These are phyloP conservation scores for Litchi chinensis DNA, from an alignment of 345 rosid genomes.

Conservation along the genomic window DNA sequence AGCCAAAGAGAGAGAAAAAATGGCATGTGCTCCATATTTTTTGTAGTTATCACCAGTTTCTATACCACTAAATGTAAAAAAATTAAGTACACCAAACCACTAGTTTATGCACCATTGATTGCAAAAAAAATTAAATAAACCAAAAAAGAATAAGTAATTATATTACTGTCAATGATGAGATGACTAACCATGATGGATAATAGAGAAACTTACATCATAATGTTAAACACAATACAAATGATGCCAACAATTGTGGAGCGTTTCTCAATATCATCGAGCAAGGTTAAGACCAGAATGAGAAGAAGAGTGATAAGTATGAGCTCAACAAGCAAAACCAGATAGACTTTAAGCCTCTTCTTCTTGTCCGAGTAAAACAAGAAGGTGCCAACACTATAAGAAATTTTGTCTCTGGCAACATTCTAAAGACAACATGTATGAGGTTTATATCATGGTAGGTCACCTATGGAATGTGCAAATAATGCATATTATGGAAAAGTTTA, in stretches of 20 bases:
- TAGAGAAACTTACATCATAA: conserved; percentile 87
- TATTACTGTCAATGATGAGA: no score
- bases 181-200: conserved; percentile 69
- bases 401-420: no score
- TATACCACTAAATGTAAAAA: conserved; percentile 22
- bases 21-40: conserved; percentile 92
- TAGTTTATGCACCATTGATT: no score
- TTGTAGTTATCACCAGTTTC: conserved; percentile 78
- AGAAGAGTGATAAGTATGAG: conserved; percentile 36
- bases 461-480: no score
- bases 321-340: conserved; percentile 35
- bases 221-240: conserved; percentile 55
- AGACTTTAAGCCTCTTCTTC: conserved; percentile 44
- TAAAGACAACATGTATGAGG: no score
- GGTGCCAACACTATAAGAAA: no score
- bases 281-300: conserved; percentile 39
- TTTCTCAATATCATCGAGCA: conserved; percentile 40
- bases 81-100: no score
- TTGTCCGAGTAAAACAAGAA: conserved; percentile 43
- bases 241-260: conserved; percentile 63
- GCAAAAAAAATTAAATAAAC: no score
- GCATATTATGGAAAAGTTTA: no score
- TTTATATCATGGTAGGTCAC: no score
- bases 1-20: conserved; percentile 60
- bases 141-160: no score